Evolutionary conservation across 495 filamentous ascomycete genomes (phyloP).

Genomic region (Talaromyces thailandensis): DNA sequence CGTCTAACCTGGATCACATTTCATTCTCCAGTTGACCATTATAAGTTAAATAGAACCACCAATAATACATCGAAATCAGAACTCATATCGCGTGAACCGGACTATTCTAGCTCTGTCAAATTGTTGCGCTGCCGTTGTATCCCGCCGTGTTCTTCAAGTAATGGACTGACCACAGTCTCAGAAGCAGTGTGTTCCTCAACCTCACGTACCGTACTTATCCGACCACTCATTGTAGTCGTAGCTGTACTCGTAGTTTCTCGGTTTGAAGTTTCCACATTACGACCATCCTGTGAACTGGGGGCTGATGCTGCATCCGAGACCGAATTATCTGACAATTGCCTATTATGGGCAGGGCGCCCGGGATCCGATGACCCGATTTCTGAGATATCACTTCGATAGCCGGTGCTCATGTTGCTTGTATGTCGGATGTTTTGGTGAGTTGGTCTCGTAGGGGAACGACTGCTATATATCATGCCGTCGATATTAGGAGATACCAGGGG

Average conservation of each 20-base stretch:
- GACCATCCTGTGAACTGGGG: not conserved
- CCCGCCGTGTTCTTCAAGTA: not conserved
- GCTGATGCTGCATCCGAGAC: not conserved
- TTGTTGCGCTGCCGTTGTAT: not conserved
- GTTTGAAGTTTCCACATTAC: not conserved
- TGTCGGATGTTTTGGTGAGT: not conserved
- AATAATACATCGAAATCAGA: not conserved
- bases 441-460: not conserved
- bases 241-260: not conserved
- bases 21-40: not conserved
- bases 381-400: constrained; percentile 4
- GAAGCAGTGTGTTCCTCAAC: not conserved
- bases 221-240: not conserved
- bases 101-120: not conserved
- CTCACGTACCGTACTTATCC: constrained; percentile 1
- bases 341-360: not conserved
- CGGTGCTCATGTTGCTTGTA: not conserved
- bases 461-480: not conserved
- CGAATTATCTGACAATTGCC: constrained; percentile 1
- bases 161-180: not conserved
- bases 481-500: not conserved
- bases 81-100: not conserved
- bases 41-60: not conserved
- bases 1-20: not conserved
- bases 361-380: not conserved